phyloP scores from a whole-genome alignment of 2,329 filamentous ascomycete species.

The Cladorrhinum sp. region DNA sequence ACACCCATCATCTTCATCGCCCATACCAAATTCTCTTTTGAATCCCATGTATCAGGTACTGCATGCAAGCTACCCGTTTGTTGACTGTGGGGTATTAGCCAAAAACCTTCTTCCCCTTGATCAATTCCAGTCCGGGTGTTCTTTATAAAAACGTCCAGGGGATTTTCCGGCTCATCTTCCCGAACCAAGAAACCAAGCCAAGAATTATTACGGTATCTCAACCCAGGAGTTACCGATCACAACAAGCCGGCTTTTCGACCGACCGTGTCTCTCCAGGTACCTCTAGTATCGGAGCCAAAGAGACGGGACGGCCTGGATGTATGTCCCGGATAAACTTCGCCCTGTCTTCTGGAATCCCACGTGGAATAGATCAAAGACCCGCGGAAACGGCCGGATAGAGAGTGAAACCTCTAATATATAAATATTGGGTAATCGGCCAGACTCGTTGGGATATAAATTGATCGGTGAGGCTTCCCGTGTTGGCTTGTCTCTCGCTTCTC shows the following conservation, averaged over 20 bases:
- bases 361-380: background rate
- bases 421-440: constrained; percentile 4
- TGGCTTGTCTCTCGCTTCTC: background rate
- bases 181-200: background rate
- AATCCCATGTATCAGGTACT: background rate
- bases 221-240: background rate
- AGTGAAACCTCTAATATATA: background rate
- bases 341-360: background rate
- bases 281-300: background rate
- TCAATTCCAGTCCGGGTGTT: background rate
- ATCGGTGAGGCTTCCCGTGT: background rate
- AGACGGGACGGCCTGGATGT: background rate
- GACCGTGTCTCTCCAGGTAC: background rate
- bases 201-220: background rate
- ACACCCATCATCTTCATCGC: background rate
- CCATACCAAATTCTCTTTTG: background rate
- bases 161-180: background rate
- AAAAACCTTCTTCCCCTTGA: background rate
- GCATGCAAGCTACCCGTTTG: background rate
- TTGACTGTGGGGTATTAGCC: constrained; percentile 1
- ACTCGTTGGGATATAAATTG: constrained; percentile 1
- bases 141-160: background rate
- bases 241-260: background rate
- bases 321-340: background rate
- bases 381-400: background rate